phyloP scores from a whole-genome alignment of 768 basidiomycete species.

The Candolleomyces efflorescens region DNA sequence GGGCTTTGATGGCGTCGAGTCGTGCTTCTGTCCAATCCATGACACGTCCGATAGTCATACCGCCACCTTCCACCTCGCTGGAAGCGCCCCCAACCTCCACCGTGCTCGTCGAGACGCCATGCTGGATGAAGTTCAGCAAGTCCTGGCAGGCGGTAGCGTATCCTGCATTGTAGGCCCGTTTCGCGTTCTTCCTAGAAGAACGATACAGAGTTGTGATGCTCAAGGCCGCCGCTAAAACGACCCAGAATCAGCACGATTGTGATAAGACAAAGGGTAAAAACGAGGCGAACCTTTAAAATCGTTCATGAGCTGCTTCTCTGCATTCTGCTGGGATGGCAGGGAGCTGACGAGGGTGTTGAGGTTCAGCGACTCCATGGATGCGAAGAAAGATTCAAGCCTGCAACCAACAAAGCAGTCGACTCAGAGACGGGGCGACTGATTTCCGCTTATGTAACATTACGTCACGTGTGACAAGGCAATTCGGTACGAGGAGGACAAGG shows the following conservation, averaged over 20 bases:
- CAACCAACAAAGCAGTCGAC: background rate
- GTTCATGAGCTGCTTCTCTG: conserved; percentile 76
- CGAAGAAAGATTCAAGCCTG: conserved; percentile 1
- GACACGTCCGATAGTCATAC: conserved; percentile 73
- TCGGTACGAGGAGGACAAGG: too few relatives aligned
- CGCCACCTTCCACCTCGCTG: conserved; percentile 40
- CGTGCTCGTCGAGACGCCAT: conserved; percentile 62
- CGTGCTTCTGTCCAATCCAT: conserved; percentile 86
- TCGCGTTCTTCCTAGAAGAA: conserved; percentile 71
- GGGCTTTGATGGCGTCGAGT: conserved; percentile 66
- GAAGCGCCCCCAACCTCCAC: conserved; percentile 27
- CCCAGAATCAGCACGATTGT: background rate
- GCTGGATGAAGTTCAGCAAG: conserved; percentile 77
- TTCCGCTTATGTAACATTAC: background rate
- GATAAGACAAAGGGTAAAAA: conserved; percentile 1
- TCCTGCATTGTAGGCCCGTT: conserved; percentile 76
- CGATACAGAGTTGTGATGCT: conserved; percentile 84
- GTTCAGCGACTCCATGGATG: conserved; percentile 69
- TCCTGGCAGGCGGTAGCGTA: conserved; percentile 80
- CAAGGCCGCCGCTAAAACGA: conserved; percentile 64
- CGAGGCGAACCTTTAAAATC: conserved; percentile 67
- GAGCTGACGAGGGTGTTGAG: conserved; percentile 76
- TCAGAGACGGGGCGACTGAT: background rate
- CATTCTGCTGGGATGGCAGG: conserved; percentile 69
- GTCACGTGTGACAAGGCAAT: background rate